phyloP scores from a whole-genome alignment of 1,139 yeast genomes.

The Debaryomycetaceae sp. region DNA sequence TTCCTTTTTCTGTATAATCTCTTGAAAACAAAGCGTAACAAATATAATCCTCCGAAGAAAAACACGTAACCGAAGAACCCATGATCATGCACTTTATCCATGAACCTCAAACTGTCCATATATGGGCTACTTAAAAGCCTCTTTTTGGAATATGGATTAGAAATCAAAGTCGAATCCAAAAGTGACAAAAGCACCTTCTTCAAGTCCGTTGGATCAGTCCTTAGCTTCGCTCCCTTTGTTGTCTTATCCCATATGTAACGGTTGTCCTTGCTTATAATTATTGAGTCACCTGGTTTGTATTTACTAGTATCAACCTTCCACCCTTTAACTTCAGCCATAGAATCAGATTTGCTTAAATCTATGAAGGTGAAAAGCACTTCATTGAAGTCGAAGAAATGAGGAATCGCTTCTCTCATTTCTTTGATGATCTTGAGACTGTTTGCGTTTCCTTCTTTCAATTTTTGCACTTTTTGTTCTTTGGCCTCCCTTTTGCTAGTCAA shows the following conservation, averaged over 20 bases:
- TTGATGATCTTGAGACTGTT: conserved; percentile 37
- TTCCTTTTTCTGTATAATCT: conserved; percentile 5
- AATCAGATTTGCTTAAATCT: conserved; percentile 41
- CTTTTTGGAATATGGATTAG: conserved; percentile 9
- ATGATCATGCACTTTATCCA: conserved; percentile 43
- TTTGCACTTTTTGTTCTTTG: conserved; percentile 41
- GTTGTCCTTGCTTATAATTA: conserved; percentile 31
- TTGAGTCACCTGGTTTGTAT: conserved; percentile 43
- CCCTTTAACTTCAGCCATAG: conserved; percentile 31
- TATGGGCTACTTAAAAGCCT: conserved; percentile 46
- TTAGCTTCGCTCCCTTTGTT: conserved; percentile 24
- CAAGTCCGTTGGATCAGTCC: conserved; percentile 26
- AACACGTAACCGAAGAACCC: conserved; percentile 45
- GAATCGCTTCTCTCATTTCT: conserved; percentile 49
- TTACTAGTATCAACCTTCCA: conserved; percentile 37
- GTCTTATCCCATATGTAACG: conserved; percentile 33
- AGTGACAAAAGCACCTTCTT: conserved; percentile 28
- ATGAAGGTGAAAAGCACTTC: conserved; percentile 49
- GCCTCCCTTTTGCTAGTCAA: conserved; percentile 34
- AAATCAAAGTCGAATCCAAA: conserved; percentile 25
- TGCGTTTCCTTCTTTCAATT: conserved; percentile 42
- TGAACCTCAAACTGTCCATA: conserved; percentile 29
- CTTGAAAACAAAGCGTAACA: not conserved
- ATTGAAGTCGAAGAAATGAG: conserved; percentile 41
- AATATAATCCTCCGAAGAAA: conserved; percentile 11